Base-by-base conservation (phyloP, 2,329 filamentous ascomycete species). In the Madurella mycetomatis region DNA sequence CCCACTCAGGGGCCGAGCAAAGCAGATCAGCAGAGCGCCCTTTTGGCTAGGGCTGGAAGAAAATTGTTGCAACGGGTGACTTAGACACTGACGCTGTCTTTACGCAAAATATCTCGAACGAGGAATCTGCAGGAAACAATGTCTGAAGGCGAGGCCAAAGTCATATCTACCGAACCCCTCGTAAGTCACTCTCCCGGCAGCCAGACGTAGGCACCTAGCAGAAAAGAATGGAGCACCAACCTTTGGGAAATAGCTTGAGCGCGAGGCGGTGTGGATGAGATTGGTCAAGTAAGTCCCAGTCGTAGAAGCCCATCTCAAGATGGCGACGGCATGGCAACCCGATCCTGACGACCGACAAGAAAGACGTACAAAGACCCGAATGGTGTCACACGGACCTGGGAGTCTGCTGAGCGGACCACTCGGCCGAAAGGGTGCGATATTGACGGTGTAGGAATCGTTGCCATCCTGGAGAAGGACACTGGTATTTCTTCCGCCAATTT, bases 391-490 rank as follows among this genome's bases (percentile, higher is more conserved):
- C 77, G 86, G 49, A 82, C 79, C 31, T 90, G 87, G 87, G 87
- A 91, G 66, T 86, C 84, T 1, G 84, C 84, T 15, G 84, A 88
- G 69, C 81, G 87, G n/a, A 78, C 77, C 31, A 90, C 86, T 0
- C 80, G 86, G 3, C 85, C 86, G 12, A 72, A 75, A 52, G 75
- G 70, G 59, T 76, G 76, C 54, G 80, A 82, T 34, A 84, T 90
- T 50, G 87, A 91, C 63, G 86, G 84, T 49, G 86, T 90, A 13
- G 86, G 86, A 56, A 88, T 91, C 54, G 76, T 88, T 15, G 87
- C 86, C 41, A 81, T 90, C 59, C 73, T 91, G 13, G 73, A 82
- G 58, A 79, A 77, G 60, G 67, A 76, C 9, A 70, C 71, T 1
- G 79, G 79, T 71, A 54, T 13, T 13, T 17, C 15, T 30, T 12